These are phyloP conservation scores for Rhizophora mangle DNA, from an alignment of 345 rosid genomes.

Conservation along the genomic window DNA sequence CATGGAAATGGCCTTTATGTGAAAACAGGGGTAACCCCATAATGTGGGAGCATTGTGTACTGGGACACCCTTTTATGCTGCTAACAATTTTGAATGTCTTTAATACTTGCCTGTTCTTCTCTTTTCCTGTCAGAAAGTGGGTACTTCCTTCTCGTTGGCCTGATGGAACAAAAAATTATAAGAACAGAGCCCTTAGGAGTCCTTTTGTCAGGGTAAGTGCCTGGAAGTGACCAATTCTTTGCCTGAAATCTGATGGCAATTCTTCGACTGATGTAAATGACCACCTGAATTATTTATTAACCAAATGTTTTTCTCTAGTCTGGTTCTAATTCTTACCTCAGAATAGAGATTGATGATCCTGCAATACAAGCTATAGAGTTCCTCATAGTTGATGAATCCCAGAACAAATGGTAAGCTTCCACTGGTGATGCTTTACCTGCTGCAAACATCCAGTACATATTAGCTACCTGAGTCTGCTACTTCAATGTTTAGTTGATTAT, in stretches of 20 bases:
- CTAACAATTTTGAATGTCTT: constrained; percentile 1
- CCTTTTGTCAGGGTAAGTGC: constrained; percentile 73
- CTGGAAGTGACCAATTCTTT: constrained; percentile 15
- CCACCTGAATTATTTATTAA: constrained; percentile 10
- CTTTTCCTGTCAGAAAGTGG: constrained; percentile 64
- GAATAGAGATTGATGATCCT: constrained; percentile 77
- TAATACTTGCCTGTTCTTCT: constrained; percentile 8
- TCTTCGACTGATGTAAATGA: constrained; percentile 15
- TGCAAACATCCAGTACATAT: constrained; percentile 11
- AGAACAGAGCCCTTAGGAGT: constrained; percentile 90
- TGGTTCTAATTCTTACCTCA: constrained; percentile 58
- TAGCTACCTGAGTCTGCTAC: not conserved
- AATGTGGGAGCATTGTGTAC: no score
- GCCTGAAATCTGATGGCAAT: constrained; percentile 8
- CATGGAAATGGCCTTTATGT: no score
- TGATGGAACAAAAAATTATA: constrained; percentile 71
- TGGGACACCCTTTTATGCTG: no score
- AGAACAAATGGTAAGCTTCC: constrained; percentile 69
- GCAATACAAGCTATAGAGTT: constrained; percentile 78
- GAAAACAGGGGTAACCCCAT: no score
- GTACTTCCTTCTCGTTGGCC: constrained; percentile 74
- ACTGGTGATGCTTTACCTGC: constrained; percentile 8
- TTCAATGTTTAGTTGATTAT: constrained; percentile 1
- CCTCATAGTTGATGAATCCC: constrained; percentile 80
- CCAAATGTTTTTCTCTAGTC: constrained; percentile 40